A percentile compares a stretch with the other conserved stretches of the same genome.
These are phyloP conservation scores for Hura crepitans DNA, from an alignment of 441 rosid species.

Conservation along the genomic window DNA sequence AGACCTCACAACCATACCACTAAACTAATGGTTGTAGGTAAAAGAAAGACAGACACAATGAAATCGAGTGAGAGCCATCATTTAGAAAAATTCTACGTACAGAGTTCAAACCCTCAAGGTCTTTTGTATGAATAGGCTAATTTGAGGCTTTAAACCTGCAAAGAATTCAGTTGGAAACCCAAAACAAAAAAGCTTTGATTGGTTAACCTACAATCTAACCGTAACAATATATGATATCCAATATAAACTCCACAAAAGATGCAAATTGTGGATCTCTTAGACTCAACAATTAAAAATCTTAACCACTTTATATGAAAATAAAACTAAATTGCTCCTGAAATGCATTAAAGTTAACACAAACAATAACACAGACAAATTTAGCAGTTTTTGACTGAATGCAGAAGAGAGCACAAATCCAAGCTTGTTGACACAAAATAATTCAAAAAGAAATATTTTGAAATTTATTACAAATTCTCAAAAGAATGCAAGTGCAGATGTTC, in stretches of 20 bases:
- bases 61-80: background rate
- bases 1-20: no score
- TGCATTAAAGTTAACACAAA: background rate
- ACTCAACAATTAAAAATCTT: background rate
- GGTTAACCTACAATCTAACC: background rate
- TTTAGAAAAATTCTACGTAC: background rate
- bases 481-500: conserved; percentile 14
- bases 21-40: no score
- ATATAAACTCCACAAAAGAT: background rate
- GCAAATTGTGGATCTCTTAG: background rate
- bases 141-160: background rate
- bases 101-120: background rate
- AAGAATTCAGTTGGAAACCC: background rate
- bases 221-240: conserved; percentile 13
- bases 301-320: background rate
- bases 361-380: background rate
- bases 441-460: background rate
- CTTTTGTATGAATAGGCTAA: conserved; percentile 8
- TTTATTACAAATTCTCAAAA: conserved; percentile 13
- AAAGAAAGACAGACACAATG: background rate
- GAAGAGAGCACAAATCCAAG: background rate
- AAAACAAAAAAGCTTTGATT: background rate
- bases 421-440: background rate
- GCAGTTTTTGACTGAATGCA: background rate
- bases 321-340: background rate